Conservation (phyloP, 768 basidiomycete genomes). For the Kwoniella europaea region DNA sequence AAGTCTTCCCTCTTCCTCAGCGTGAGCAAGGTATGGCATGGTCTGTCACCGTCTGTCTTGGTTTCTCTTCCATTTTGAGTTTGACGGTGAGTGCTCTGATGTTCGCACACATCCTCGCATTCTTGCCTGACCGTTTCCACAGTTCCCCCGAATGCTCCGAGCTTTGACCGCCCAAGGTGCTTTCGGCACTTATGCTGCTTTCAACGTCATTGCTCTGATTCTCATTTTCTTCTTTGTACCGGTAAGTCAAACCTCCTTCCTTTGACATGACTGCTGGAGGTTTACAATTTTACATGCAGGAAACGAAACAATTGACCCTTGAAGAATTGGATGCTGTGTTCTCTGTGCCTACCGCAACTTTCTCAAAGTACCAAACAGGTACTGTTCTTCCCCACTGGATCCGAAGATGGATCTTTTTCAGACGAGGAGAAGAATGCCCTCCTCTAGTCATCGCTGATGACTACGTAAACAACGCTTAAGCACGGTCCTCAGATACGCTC, state of each 20-base stretch:
- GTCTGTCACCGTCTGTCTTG: conserved; percentile 64
- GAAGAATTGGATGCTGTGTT: conserved; percentile 43
- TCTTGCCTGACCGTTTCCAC: conserved; percentile 15
- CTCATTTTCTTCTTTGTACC: conserved; percentile 15
- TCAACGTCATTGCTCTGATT: conserved; percentile 28
- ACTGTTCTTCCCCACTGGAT: conserved; percentile 29
- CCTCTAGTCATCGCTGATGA: conserved; percentile 15
- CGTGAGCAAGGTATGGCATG: conserved; percentile 79
- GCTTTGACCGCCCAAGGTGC: conserved; percentile 73
- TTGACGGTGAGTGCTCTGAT: background rate
- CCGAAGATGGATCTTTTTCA: conserved; percentile 29
- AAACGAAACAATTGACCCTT: conserved; percentile 24
- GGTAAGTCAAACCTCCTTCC: background rate
- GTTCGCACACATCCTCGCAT: conserved; percentile 31
- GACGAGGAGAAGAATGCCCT: conserved; percentile 6
- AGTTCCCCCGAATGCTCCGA: conserved; percentile 68
- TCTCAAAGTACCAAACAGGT: conserved; percentile 21
- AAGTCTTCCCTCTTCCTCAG: conserved; percentile 83
- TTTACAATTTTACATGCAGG: background rate
- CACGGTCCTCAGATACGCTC: no score
- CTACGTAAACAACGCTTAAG: no score
- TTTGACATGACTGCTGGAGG: background rate
- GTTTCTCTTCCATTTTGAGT: conserved; percentile 8
- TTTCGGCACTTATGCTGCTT: conserved; percentile 67
- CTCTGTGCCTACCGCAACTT: conserved; percentile 22